phyloP scores from a whole-genome alignment of 306 rosid genomes.

The Calophaca sinica region DNA sequence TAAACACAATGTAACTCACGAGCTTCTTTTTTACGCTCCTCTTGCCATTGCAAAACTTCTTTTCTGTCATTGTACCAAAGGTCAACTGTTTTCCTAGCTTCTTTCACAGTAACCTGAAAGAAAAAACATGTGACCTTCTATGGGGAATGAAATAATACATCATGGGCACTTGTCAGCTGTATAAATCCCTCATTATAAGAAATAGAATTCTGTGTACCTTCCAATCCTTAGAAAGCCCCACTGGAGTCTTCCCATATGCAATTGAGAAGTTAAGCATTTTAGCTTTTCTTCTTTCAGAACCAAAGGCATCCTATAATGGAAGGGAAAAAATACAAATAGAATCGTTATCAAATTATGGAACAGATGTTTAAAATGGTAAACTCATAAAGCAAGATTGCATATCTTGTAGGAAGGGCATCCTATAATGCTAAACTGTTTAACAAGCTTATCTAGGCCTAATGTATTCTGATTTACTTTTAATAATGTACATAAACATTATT shows the following conservation, averaged over 20 bases:
- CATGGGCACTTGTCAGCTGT: neutral
- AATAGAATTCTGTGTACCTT: slow-evolving; percentile 59
- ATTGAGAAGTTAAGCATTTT: slow-evolving; percentile 98
- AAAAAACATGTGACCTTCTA: slow-evolving; percentile 14
- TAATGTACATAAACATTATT: too few species aligned
- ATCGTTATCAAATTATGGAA: slow-evolving; percentile 20
- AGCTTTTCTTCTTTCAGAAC: slow-evolving; percentile 94
- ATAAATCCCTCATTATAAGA: slow-evolving; percentile 22
- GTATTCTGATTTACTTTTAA: too few species aligned
- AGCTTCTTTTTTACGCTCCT: slow-evolving; percentile 78
- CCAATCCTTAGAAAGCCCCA: slow-evolving; percentile 96
- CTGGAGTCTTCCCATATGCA: slow-evolving; percentile 95
- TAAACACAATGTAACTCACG: slow-evolving; percentile 55
- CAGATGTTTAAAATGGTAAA: too few species aligned
- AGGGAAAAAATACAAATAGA: slow-evolving; percentile 6
- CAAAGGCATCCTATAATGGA: slow-evolving; percentile 78
- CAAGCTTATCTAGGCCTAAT: too few species aligned
- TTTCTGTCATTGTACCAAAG: slow-evolving; percentile 92
- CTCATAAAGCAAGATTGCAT: too few species aligned
- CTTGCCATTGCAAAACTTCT: slow-evolving; percentile 89
- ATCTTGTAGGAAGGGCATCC: too few species aligned
- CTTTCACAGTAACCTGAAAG: slow-evolving; percentile 84
- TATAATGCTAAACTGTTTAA: too few species aligned
- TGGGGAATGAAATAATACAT: slow-evolving; percentile 26
- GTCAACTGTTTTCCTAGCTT: slow-evolving; percentile 86